phyloP scores from a whole-genome alignment of 1,284 basidiomycete genomes.

The Pseudozyma sp. region DNA sequence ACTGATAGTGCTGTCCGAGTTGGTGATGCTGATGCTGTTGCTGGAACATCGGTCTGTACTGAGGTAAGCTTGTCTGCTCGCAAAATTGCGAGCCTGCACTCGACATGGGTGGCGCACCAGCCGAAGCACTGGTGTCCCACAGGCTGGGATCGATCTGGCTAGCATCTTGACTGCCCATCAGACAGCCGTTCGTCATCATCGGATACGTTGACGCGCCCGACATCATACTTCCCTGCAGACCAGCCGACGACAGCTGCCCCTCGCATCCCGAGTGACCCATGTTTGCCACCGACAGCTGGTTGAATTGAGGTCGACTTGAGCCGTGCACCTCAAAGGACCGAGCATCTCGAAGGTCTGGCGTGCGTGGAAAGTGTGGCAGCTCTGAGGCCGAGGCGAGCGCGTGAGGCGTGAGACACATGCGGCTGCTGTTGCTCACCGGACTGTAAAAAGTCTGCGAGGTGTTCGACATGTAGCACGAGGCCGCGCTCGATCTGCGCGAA shows the following conservation, averaged over 20 bases:
- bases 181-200: constrained; percentile 19
- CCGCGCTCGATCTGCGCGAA: constrained; percentile 24
- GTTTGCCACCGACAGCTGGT: constrained; percentile 28
- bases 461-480: constrained; percentile 30
- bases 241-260: constrained; percentile 1
- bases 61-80: constrained; percentile 12
- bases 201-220: constrained; percentile 4
- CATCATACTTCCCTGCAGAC: constrained; percentile 13
- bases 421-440: constrained; percentile 20
- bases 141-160: constrained; percentile 29
- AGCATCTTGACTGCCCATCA: constrained; percentile 5
- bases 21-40: constrained; percentile 12
- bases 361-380: constrained; percentile 32
- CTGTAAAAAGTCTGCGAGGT: constrained; percentile 25
- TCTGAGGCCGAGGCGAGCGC: constrained; percentile 35
- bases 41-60: constrained; percentile 10
- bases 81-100: constrained; percentile 22
- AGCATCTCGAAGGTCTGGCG: constrained; percentile 30
- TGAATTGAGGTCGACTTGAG: constrained; percentile 17
- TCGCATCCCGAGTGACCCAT: constrained; percentile 19
- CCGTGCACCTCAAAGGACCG: constrained; percentile 14
- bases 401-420: constrained; percentile 25
- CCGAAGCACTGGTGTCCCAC: constrained; percentile 15
- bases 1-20: not conserved
- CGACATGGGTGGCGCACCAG: constrained; percentile 12